A percentile compares a stretch with the other conserved stretches of the same genome.
Conservation (phyloP, 2,329 filamentous ascomycete genomes). For the Hypomyces perniciosus region DNA sequence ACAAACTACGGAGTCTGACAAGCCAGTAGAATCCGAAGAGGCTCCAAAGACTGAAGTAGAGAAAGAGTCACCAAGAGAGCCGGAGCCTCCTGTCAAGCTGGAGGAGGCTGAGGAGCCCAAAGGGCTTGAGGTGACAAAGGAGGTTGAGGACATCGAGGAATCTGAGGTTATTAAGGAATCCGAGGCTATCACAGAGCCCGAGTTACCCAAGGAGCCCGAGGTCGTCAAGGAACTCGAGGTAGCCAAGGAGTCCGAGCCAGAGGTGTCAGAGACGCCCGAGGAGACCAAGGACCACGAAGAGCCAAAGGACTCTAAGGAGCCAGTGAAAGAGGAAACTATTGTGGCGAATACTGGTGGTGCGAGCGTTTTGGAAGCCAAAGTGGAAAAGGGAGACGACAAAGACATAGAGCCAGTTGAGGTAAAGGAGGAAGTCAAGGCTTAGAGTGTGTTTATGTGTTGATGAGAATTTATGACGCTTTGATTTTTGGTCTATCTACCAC, state of each 20-base stretch:
- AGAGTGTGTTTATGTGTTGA: background rate
- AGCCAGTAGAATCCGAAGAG: background rate
- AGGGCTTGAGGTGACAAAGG: background rate
- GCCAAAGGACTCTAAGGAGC: background rate
- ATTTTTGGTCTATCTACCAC: background rate
- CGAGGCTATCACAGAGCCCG: background rate
- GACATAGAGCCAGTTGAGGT: slow-evolving; percentile 31
- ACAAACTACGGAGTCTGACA: slow-evolving; percentile 3
- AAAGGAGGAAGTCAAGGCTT: slow-evolving; percentile 24
- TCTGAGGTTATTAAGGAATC: background rate
- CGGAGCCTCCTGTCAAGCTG: background rate
- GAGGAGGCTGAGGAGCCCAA: slow-evolving; percentile 4
- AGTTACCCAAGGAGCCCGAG: background rate
- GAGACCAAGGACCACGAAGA: slow-evolving; percentile 5
- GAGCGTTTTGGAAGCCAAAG: slow-evolving; percentile 33
- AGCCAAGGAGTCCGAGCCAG: background rate
- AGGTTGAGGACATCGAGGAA: background rate
- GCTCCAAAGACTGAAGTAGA: background rate
- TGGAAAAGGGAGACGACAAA: slow-evolving; percentile 30
- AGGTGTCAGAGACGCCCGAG: background rate
- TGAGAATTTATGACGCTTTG: background rate
- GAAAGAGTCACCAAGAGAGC: background rate
- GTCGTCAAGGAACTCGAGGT: background rate
- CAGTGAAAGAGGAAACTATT: slow-evolving; percentile 28
- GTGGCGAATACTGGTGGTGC: slow-evolving; percentile 39